phyloP scores from a whole-genome alignment of 768 basidiomycete species.

The Pholiota conissans region DNA sequence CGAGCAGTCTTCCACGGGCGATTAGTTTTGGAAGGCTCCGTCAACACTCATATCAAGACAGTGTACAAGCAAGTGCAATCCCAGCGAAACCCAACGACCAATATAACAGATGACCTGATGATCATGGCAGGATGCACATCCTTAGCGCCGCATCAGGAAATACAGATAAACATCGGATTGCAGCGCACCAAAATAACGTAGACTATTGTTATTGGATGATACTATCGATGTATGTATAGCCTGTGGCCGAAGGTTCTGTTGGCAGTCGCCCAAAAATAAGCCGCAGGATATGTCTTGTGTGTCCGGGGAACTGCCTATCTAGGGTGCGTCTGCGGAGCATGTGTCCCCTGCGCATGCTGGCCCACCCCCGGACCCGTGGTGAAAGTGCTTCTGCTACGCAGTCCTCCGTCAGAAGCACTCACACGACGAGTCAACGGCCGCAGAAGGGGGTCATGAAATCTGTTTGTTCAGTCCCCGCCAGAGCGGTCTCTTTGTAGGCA shows the following conservation, averaged over 20 bases:
- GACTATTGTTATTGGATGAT: slow-evolving; percentile 16
- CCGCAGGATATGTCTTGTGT: neutral
- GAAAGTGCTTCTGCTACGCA: slow-evolving; percentile 8
- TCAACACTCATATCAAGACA: slow-evolving; percentile 1
- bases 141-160: slow-evolving; percentile 17
- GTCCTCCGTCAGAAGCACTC: slow-evolving; percentile 9
- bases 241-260: neutral
- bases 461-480: neutral
- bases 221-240: slow-evolving; percentile 15
- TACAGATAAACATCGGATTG: slow-evolving; percentile 17
- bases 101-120: slow-evolving; percentile 11
- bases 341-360: slow-evolving; percentile 1
- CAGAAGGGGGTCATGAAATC: neutral
- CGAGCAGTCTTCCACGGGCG: neutral
- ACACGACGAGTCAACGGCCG: slow-evolving; percentile 2
- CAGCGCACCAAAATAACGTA: slow-evolving; percentile 13
- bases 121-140: slow-evolving; percentile 11
- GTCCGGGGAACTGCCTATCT: neutral
- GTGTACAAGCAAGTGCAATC: slow-evolving; percentile 10
- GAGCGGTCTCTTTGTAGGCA: neutral
- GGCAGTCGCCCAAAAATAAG: slow-evolving; percentile 12
- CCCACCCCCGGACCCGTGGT: slow-evolving; percentile 14
- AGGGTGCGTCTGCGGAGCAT: neutral
- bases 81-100: slow-evolving; percentile 5
- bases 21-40: slow-evolving; percentile 3